Evolutionary conservation across 2,329 filamentous ascomycete genomes (phyloP).

Genomic region (Exophiala bonariae): DNA sequence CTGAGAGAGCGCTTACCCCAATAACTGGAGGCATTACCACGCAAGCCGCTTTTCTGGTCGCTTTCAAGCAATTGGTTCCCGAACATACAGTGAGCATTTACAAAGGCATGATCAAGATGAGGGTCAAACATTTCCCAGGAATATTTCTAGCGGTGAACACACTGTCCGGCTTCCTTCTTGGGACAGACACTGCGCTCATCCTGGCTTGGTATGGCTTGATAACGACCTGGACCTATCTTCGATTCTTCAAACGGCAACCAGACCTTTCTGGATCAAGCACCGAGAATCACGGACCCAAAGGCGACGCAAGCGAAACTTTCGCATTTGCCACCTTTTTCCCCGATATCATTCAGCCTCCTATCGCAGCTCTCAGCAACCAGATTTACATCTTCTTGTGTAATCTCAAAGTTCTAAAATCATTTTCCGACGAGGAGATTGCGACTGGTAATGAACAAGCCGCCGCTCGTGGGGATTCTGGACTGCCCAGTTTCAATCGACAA

Average conservation of each 20-base stretch:
- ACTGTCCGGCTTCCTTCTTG: constrained; percentile 62
- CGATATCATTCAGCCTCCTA: constrained; percentile 72
- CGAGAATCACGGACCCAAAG: constrained; percentile 63
- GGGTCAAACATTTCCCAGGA: constrained; percentile 78
- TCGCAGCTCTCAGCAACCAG: constrained; percentile 71
- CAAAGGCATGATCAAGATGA: constrained; percentile 81
- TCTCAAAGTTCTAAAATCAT: constrained; percentile 78
- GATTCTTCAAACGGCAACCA: constrained; percentile 79
- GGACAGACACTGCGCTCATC: constrained; percentile 75
- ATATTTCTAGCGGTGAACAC: constrained; percentile 73
- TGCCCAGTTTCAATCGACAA: constrained; percentile 60
- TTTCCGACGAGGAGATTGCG: constrained; percentile 77
- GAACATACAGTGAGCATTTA: constrained; percentile 96
- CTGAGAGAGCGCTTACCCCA: constrained; percentile 59
- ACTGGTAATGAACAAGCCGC: constrained; percentile 71
- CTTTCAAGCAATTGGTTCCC: constrained; percentile 95
- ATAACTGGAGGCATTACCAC: constrained; percentile 87
- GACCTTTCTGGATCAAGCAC: constrained; percentile 56
- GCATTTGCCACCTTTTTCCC: constrained; percentile 96
- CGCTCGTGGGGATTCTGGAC: constrained; percentile 60
- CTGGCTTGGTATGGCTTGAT: constrained; percentile 80
- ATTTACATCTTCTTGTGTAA: constrained; percentile 75
- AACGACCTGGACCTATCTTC: constrained; percentile 90
- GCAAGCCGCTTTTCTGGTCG: constrained; percentile 90
- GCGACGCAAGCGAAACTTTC: constrained; percentile 95